Conservation (phyloP, 1,284 basidiomycete species). For the Ganoderma resinaceum region DNA sequence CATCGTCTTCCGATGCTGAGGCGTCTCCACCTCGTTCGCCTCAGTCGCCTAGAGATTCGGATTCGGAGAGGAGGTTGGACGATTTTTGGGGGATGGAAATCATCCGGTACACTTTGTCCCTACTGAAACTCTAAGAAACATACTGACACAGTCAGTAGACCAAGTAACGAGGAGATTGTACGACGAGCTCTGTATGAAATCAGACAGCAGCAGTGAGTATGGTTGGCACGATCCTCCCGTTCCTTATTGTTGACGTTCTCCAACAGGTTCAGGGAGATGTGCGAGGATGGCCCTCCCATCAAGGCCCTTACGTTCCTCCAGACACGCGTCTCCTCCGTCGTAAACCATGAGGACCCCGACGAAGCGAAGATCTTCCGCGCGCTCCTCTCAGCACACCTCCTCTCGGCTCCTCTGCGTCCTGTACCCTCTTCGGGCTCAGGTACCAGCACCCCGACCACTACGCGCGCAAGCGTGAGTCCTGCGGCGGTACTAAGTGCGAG, state of each 20-base stretch:
- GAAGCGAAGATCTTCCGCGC: constrained; percentile 70
- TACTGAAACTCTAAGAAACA: neutral
- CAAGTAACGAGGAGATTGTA: constrained; percentile 63
- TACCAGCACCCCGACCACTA: neutral
- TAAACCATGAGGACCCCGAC: constrained; percentile 67
- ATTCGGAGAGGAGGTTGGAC: constrained; percentile 59
- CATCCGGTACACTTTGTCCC: constrained; percentile 51
- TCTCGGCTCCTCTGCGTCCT: constrained; percentile 43
- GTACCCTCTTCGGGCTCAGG: neutral
- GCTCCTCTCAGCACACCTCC: constrained; percentile 72
- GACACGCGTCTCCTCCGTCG: constrained; percentile 70
- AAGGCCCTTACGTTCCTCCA: constrained; percentile 76
- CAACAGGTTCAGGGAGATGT: constrained; percentile 79
- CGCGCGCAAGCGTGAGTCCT: neutral
- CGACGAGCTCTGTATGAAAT: constrained; percentile 66
- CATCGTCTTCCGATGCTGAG: neutral
- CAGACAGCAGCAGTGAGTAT: constrained; percentile 71
- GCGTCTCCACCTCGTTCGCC: constrained; percentile 21
- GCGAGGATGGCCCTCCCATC: constrained; percentile 66
- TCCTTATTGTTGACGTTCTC: neutral
- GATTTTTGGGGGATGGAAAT: constrained; percentile 81
- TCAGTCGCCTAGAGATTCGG: constrained; percentile 27
- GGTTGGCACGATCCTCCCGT: neutral
- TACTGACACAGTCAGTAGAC: constrained; percentile 45
- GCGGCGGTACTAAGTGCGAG: neutral